Conservation (phyloP, 2,329 filamentous ascomycete genomes). For the Curvularia spicifera region DNA sequence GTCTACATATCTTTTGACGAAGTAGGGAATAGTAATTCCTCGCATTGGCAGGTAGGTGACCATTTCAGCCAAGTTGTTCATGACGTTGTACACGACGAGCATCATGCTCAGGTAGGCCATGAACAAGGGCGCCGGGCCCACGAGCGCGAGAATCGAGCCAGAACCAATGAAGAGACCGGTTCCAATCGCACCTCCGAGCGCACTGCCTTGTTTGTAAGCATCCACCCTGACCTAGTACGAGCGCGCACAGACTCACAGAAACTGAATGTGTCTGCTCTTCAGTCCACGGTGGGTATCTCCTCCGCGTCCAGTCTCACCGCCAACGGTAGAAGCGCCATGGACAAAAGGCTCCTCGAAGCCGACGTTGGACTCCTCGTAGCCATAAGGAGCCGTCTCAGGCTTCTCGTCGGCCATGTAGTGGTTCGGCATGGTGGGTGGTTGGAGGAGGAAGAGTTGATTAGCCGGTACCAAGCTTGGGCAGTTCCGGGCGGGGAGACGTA, state of each 20-base stretch:
- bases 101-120: constrained; percentile 49
- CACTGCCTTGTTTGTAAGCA: constrained; percentile 57
- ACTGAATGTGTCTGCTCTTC: constrained; percentile 49
- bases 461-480: constrained; percentile 10
- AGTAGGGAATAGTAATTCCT: constrained; percentile 48
- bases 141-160: constrained; percentile 41
- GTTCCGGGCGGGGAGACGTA: not conserved
- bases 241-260: constrained; percentile 33
- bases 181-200: constrained; percentile 64
- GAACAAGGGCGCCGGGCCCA: constrained; percentile 46
- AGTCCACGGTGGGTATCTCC: constrained; percentile 46
- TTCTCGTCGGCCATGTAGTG: constrained; percentile 37
- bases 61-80: constrained; percentile 52
- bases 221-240: not conserved
- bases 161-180: constrained; percentile 48
- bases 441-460: constrained; percentile 1
- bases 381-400: constrained; percentile 22
- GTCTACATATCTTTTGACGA: constrained; percentile 56
- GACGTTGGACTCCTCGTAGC: constrained; percentile 23
- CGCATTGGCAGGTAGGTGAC: constrained; percentile 51
- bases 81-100: constrained; percentile 49
- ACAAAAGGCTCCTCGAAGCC: constrained; percentile 35
- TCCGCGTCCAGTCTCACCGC: constrained; percentile 36
- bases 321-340: constrained; percentile 37
- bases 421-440: constrained; percentile 29